These are phyloP conservation scores for Trapa bicornis DNA, from an alignment of 345 rosid species.

Conservation along the genomic window DNA sequence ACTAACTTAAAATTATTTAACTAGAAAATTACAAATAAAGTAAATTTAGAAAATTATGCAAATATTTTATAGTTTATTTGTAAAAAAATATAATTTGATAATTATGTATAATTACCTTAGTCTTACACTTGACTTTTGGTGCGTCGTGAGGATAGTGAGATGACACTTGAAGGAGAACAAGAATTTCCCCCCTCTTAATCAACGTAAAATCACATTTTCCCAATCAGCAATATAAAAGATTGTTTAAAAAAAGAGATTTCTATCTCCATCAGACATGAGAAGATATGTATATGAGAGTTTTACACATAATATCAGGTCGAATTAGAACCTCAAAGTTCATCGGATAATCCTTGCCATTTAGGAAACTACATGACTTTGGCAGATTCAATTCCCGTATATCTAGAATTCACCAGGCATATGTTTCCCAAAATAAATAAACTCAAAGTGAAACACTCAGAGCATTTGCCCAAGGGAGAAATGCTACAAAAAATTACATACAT, in stretches of 20 bases:
- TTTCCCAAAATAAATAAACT: not conserved
- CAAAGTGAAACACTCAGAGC: not conserved
- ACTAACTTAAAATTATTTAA: too few relatives aligned
- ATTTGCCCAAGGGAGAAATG: not conserved
- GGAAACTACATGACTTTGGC: constrained; percentile 58
- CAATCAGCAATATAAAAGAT: not conserved
- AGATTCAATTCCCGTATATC: constrained; percentile 74
- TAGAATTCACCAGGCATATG: constrained; percentile 5
- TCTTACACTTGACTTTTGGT: constrained; percentile 97
- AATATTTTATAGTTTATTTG: too few relatives aligned
- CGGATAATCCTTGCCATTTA: constrained; percentile 68
- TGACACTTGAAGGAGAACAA: constrained; percentile 81
- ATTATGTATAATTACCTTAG: constrained; percentile 36
- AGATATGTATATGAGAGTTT: constrained; percentile 15
- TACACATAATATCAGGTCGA: constrained; percentile 70
- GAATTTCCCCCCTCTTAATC: constrained; percentile 63
- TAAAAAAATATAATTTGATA: too few relatives aligned
- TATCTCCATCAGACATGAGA: not conserved
- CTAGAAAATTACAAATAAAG: too few relatives aligned
- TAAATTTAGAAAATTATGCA: too few relatives aligned
- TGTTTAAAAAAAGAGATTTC: too few relatives aligned
- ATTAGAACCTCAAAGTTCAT: constrained; percentile 78
- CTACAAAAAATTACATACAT: not conserved
- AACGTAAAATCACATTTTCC: not conserved
- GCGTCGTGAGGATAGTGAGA: constrained; percentile 89